Evolutionary conservation across 2,329 filamentous ascomycete species (phyloP).

Genomic region (Bertia moriformis): DNA sequence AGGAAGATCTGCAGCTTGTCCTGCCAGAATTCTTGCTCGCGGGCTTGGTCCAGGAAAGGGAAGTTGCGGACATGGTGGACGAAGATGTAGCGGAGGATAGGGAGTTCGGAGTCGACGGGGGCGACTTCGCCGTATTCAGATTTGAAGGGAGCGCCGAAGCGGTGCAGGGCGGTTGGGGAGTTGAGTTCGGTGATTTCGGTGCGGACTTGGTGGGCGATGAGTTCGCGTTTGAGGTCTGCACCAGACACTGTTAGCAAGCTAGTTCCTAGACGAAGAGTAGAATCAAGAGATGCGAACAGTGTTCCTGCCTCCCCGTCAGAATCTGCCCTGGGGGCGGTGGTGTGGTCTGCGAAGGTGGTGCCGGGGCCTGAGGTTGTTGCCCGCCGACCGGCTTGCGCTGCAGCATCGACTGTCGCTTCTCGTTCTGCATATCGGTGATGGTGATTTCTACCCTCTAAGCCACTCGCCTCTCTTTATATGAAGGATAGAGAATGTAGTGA

Average conservation of each 20-base stretch:
- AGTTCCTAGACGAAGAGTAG: too few relatives aligned
- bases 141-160: constrained; percentile 89
- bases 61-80: constrained; percentile 97
- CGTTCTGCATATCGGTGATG: too few relatives aligned
- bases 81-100: constrained; percentile 89
- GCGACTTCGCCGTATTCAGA: constrained; percentile 86
- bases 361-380: too few relatives aligned
- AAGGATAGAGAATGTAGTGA: too few relatives aligned
- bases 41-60: constrained; percentile 88
- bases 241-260: not conserved
- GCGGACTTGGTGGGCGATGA: constrained; percentile 77
- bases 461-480: too few relatives aligned
- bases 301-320: constrained; percentile 92
- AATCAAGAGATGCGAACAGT: constrained; percentile 48
- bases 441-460: too few relatives aligned
- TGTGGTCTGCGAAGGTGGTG: too few relatives aligned
- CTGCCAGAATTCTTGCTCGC: constrained; percentile 99
- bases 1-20: constrained; percentile 93
- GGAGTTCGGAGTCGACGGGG: constrained; percentile 83
- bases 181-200: constrained; percentile 86
- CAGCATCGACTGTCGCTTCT: too few relatives aligned
- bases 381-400: too few relatives aligned
- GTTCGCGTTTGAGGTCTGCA: constrained; percentile 84
- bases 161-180: constrained; percentile 81
- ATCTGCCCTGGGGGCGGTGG: constrained; percentile 28